These are phyloP conservation scores for Kodamaea sagamina DNA, from an alignment of 805 yeast genomes.

Conservation along the genomic window DNA sequence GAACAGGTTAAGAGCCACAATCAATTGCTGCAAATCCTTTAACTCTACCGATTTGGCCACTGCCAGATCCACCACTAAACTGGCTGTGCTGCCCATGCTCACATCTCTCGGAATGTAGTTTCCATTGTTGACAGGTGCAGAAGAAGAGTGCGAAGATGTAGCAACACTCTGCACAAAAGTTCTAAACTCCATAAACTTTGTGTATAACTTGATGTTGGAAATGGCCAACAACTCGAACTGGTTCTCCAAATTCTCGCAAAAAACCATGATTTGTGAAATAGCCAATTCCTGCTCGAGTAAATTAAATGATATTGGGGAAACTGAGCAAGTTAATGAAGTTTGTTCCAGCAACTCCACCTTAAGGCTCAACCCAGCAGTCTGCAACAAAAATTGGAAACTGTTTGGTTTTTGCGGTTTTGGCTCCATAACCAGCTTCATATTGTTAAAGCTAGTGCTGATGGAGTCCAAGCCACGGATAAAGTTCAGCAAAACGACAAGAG, in stretches of 20 bases:
- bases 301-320: slow-evolving; percentile 49
- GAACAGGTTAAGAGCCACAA: not conserved
- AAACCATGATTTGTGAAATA: slow-evolving; percentile 1
- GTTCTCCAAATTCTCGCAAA: not conserved
- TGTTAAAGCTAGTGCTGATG: slow-evolving; percentile 22
- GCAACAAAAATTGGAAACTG: slow-evolving; percentile 33
- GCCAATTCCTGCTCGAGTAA: slow-evolving; percentile 25
- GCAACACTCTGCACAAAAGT: slow-evolving; percentile 18
- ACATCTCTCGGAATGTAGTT: slow-evolving; percentile 23
- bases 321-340: slow-evolving; percentile 16
- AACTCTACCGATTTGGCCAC: slow-evolving; percentile 11
- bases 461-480: slow-evolving; percentile 27
- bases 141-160: not conserved
- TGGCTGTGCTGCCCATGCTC: slow-evolving; percentile 18
- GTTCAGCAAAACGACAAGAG: slow-evolving; percentile 29
- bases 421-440: slow-evolving; percentile 13
- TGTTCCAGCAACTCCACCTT: slow-evolving; percentile 14
- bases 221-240: slow-evolving; percentile 18
- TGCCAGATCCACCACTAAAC: slow-evolving; percentile 11
- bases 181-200: slow-evolving; percentile 29
- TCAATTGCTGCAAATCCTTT: slow-evolving; percentile 11
- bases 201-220: slow-evolving; percentile 27
- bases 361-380: slow-evolving; percentile 40
- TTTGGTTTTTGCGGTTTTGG: not conserved
- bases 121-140: slow-evolving; percentile 10